Base-by-base conservation (phyloP, 768 basidiomycete genomes). In the Hebeloma cylindrosporum region DNA sequence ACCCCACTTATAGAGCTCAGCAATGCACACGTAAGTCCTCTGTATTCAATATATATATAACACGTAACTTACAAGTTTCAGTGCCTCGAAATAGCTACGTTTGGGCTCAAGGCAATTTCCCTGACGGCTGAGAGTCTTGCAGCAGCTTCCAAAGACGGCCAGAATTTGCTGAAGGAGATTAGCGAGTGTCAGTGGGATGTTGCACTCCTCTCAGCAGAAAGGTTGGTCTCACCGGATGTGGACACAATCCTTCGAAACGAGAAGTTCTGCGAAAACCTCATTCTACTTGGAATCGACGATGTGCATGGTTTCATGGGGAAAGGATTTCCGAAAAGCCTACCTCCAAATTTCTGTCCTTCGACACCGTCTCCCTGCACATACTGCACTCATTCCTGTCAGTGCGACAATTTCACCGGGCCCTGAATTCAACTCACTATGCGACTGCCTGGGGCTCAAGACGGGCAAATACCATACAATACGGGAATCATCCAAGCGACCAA, bases 1-100 rank as follows among this genome's bases (percentile, higher is more conserved):
- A 56, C 55, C 37, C 56, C 56, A n/a, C 31, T 61, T 11, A 52
- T 59, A 26, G 57, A 61, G 35, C 52, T 61, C 1, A 52, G 58
- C 30, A 57, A 57, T 34, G 56, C 39, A 8, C 56, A 59, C 47
- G 55, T 57, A 41, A 3, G 57, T 56, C 27, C 2, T 28, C 5
- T n/a, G n/a, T 23, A 7, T 25, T 18, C 39, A 13, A 21, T 17
- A 40, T 14, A 16, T 40, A n/a, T n/a, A n/a, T n/a, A n/a, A n/a
- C n/a, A n/a, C n/a, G n/a, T n/a, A n/a, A n/a, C n/a, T n/a, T n/a
- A n/a, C n/a, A n/a, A n/a, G n/a, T n/a, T n/a, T n/a, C n/a, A n/a
- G n/a, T n/a, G n/a, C n/a, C n/a, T n/a, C n/a, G 35, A 36, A 14
- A 36, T 36, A 4, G 11, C 35, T 8, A 20, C 13, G 40, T 44